Percentiles rank a stretch among this genome's conserved stretches.
Evolutionary conservation across 164 flowering plant genomes (phyloP).

Genomic region (Berberis thunbergii): DNA sequence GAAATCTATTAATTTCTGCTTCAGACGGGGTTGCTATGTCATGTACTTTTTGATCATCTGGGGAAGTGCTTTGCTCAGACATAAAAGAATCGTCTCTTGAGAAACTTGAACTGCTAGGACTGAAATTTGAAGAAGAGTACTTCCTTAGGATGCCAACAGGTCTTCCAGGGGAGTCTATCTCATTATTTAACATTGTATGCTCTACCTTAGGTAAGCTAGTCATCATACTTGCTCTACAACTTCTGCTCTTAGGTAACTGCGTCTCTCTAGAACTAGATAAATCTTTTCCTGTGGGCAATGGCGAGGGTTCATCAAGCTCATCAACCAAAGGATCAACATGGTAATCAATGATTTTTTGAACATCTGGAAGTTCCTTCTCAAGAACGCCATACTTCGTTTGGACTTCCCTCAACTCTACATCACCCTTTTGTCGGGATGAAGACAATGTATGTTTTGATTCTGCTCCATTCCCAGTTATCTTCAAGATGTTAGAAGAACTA

Average conservation of each 20-base stretch:
- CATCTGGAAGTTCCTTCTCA: too few species aligned
- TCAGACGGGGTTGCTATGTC: conserved; percentile 21
- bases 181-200: conserved; percentile 12
- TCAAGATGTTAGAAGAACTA: too few species aligned
- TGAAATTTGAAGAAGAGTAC: conserved; percentile 18
- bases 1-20: conserved; percentile 70
- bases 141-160: conserved; percentile 23
- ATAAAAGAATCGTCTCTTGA: conserved; percentile 28
- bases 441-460: too few species aligned
- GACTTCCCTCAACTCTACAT: too few species aligned
- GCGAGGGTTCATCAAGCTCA: too few species aligned
- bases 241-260: conserved; percentile 39
- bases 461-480: too few species aligned
- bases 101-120: conserved; percentile 14
- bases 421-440: too few species aligned
- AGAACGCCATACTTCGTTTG: too few species aligned
- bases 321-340: too few species aligned
- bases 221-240: conserved; percentile 40
- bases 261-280: too few species aligned
- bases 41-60: conserved; percentile 16
- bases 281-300: too few species aligned
- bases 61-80: conserved; percentile 19
- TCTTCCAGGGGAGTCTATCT: conserved; percentile 31
- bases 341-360: too few species aligned
- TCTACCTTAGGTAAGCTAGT: conserved; percentile 12